A percentile compares a stretch with the other conserved stretches of the same genome.
Conservation (phyloP, 2,329 filamentous ascomycete genomes). For the Colletotrichum australisinense region DNA sequence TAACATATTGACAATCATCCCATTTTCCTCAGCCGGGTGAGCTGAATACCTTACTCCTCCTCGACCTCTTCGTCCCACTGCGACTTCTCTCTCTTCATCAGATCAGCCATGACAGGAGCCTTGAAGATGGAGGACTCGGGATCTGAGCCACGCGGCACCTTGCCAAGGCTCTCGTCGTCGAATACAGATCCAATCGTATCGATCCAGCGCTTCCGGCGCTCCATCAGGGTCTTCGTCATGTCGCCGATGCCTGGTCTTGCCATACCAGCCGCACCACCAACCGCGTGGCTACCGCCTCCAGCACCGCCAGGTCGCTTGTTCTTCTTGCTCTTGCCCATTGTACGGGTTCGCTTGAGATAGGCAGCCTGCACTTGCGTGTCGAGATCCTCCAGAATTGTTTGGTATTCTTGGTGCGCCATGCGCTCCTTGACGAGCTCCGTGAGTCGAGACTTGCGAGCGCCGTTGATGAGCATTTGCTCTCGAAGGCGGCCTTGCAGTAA, state of each 20-base stretch:
- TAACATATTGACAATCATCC: slow-evolving; percentile 12
- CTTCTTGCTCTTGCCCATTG: slow-evolving; percentile 94
- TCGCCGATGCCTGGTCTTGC: slow-evolving; percentile 89
- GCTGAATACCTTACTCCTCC: slow-evolving; percentile 59
- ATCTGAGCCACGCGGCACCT: slow-evolving; percentile 75
- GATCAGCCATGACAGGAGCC: slow-evolving; percentile 75
- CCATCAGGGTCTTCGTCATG: slow-evolving; percentile 91
- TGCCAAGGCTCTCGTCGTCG: slow-evolving; percentile 80
- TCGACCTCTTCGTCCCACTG: slow-evolving; percentile 85
- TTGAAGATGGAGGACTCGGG: slow-evolving; percentile 79
- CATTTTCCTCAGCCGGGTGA: background rate
- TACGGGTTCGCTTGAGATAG: slow-evolving; percentile 94
- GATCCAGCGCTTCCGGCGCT: slow-evolving; percentile 88
- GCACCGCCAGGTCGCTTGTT: slow-evolving; percentile 83
- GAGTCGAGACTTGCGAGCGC: slow-evolving; percentile 87
- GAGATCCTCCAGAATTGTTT: slow-evolving; percentile 95
- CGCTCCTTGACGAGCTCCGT: slow-evolving; percentile 90
- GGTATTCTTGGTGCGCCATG: slow-evolving; percentile 97
- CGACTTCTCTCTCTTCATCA: slow-evolving; percentile 81
- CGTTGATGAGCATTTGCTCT: slow-evolving; percentile 87
- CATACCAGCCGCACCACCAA: slow-evolving; percentile 68
- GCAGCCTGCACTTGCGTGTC: slow-evolving; percentile 95
- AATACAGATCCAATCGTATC: slow-evolving; percentile 92
- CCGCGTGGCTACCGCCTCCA: slow-evolving; percentile 74
- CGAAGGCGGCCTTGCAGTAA: slow-evolving; percentile 85